Conservation (phyloP, 208 protist species). For the Wallacemonas sp. region DNA sequence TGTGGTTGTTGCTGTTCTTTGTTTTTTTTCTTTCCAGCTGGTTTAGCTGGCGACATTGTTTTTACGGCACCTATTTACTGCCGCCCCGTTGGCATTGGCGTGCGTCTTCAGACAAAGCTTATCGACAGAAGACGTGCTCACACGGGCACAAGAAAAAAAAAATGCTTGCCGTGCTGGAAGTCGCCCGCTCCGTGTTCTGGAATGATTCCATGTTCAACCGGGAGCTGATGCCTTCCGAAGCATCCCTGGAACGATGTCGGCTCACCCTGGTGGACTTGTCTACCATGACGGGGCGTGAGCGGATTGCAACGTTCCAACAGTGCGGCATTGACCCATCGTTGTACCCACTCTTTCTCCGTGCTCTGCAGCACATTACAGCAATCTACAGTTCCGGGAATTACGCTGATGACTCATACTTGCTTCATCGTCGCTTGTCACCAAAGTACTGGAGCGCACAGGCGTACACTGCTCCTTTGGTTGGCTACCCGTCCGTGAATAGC, state of each 20-base stretch:
- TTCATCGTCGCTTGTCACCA: constrained; percentile 74
- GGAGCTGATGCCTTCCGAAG: constrained; percentile 62
- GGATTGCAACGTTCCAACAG: constrained; percentile 60
- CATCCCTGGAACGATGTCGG: constrained; percentile 49
- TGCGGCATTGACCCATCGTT: constrained; percentile 70
- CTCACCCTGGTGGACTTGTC: constrained; percentile 59
- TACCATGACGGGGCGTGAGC: constrained; percentile 73
- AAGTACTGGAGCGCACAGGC: constrained; percentile 60
- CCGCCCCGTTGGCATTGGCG: too few relatives aligned
- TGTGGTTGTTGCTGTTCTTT: too few relatives aligned
- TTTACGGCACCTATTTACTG: too few relatives aligned
- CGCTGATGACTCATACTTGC: constrained; percentile 56
- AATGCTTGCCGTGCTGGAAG: constrained; percentile 72
- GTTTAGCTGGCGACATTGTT: too few relatives aligned
- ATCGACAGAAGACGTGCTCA: too few relatives aligned
- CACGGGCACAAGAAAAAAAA: too few relatives aligned
- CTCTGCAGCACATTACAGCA: constrained; percentile 77
- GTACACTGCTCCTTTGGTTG: constrained; percentile 44
- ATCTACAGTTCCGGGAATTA: constrained; percentile 34
- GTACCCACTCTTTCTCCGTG: constrained; percentile 74
- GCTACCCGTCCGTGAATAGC: constrained; percentile 63
- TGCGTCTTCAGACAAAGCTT: too few relatives aligned
- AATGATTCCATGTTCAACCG: constrained; percentile 64
- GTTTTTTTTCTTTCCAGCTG: background rate
- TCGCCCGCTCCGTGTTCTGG: constrained; percentile 80